Base-by-base conservation (phyloP, 2,329 filamentous ascomycete genomes). In the Hymenoscyphus linearis region DNA sequence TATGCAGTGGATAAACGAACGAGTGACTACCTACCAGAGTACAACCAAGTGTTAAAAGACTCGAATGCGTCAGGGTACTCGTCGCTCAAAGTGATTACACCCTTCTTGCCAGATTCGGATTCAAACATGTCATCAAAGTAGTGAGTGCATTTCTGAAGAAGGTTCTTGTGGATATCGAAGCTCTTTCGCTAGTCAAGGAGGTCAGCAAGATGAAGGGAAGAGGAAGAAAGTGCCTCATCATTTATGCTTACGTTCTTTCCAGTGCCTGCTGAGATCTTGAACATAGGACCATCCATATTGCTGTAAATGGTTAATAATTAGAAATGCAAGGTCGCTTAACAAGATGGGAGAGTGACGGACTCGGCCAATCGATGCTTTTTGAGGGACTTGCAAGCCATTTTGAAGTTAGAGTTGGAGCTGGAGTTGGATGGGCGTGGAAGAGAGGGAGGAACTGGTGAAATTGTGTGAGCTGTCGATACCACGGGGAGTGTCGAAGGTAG, bases 341-440 rank as follows among this genome's bases (percentile, higher is more conserved):
- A 52, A 3, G 2, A 18, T 1, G 31, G 22, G 26, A 25, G n/a
- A 57, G 50, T 44, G 55, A 65, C n/a, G n/a, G n/a, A n/a, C 58
- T 62, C 57, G 37, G 52, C 53, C 16, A 62, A 55, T 6, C 55
- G 54, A n/a, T 61, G 60, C 57, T 60, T 62, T 52, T 66, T 61
- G 4, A 60, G 58, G 31, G 58, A 58, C 36, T 61, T 62, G 36
- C 65, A 66, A 12, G 63, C 59, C 60, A 65, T 66, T 2, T 59
- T 60, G 57, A 56, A 13, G 13, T 31, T 9, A 9, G 31, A 9
- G 5, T 31, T 31, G 31, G 10, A 31, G 2, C 10, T 50, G 44
- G 44, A 50, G 44, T 50, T 50, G 44, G 44, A 25, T 50, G 44
- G 25, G 12, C 18, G 18, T 25, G 18, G 44, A 50, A 3, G 44